These are phyloP conservation scores for Capsicum rhomboideum DNA, from an alignment of 257 asterid species.

Conservation along the genomic window DNA sequence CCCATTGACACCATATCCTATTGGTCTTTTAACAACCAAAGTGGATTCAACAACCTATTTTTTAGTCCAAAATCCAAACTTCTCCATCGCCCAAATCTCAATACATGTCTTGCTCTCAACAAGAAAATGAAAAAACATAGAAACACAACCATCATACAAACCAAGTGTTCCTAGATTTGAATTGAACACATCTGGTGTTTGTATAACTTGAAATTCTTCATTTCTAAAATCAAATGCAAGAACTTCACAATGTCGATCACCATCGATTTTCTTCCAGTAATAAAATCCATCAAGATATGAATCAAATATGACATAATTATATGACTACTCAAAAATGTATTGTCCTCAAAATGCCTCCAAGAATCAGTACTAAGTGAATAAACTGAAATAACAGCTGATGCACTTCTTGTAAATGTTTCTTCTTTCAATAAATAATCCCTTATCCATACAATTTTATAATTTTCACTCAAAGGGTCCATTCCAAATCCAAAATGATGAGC, in stretches of 20 bases:
- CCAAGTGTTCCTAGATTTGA: slow-evolving; percentile 24
- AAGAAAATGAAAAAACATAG: slow-evolving; percentile 21
- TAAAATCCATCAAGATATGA: slow-evolving; percentile 39
- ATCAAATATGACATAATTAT: slow-evolving; percentile 22
- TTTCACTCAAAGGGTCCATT: slow-evolving; percentile 21
- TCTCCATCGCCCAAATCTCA: slow-evolving; percentile 35
- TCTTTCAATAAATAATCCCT: slow-evolving; percentile 19
- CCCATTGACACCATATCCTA: slow-evolving; percentile 32
- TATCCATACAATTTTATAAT: slow-evolving; percentile 32
- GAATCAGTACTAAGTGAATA: slow-evolving; percentile 1
- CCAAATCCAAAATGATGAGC: slow-evolving; percentile 33
- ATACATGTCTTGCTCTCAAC: slow-evolving; percentile 1
- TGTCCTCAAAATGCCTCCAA: slow-evolving; percentile 3
- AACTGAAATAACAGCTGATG: slow-evolving; percentile 3
- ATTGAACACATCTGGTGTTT: slow-evolving; percentile 17
- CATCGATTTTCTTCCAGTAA: slow-evolving; percentile 27
- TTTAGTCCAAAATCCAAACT: slow-evolving; percentile 28
- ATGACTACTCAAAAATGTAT: slow-evolving; percentile 9
- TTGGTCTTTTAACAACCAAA: slow-evolving; percentile 26
- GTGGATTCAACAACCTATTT: slow-evolving; percentile 19
- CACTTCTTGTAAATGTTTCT: neutral
- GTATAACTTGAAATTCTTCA: slow-evolving; percentile 28
- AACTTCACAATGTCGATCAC: neutral
- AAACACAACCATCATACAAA: slow-evolving; percentile 23
- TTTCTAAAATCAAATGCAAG: slow-evolving; percentile 33